Evolutionary conservation across 2,329 filamentous ascomycete genomes (phyloP).

Genomic region (Phaeosphaeriaceae sp.): DNA sequence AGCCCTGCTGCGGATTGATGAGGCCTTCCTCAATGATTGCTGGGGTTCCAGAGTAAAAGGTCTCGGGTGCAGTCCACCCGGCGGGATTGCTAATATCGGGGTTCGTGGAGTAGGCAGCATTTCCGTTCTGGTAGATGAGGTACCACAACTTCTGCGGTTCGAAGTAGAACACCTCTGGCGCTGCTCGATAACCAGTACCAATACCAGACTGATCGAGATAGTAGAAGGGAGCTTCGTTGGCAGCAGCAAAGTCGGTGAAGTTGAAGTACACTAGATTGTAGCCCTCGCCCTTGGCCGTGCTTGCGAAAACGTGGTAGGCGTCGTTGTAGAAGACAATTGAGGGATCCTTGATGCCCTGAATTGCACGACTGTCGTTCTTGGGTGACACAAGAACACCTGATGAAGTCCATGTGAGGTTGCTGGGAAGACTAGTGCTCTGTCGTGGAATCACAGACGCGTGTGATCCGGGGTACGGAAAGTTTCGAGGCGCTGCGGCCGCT

Average conservation of each 20-base stretch:
- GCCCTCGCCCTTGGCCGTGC: slow-evolving; percentile 43
- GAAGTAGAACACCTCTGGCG: slow-evolving; percentile 53
- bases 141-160: slow-evolving; percentile 53
- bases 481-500: slow-evolving; percentile 13
- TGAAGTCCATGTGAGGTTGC: slow-evolving; percentile 41
- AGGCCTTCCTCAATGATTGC: slow-evolving; percentile 42
- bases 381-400: slow-evolving; percentile 33
- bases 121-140: slow-evolving; percentile 52
- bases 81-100: slow-evolving; percentile 48
- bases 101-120: slow-evolving; percentile 54
- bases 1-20: slow-evolving; percentile 32
- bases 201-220: slow-evolving; percentile 50
- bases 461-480: not conserved
- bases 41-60: slow-evolving; percentile 47
- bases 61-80: slow-evolving; percentile 49
- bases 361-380: slow-evolving; percentile 34
- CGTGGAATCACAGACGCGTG: slow-evolving; percentile 1
- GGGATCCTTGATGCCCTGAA: slow-evolving; percentile 46
- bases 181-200: slow-evolving; percentile 51
- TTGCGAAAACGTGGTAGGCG: slow-evolving; percentile 53
- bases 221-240: slow-evolving; percentile 41
- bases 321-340: slow-evolving; percentile 48
- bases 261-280: slow-evolving; percentile 53
- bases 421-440: slow-evolving; percentile 23
- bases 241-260: slow-evolving; percentile 48